Percentiles rank a stretch among this genome's conserved stretches.
Evolutionary conservation across 495 filamentous ascomycete genomes (phyloP).

Genomic region (Aspergillus cavernicola): DNA sequence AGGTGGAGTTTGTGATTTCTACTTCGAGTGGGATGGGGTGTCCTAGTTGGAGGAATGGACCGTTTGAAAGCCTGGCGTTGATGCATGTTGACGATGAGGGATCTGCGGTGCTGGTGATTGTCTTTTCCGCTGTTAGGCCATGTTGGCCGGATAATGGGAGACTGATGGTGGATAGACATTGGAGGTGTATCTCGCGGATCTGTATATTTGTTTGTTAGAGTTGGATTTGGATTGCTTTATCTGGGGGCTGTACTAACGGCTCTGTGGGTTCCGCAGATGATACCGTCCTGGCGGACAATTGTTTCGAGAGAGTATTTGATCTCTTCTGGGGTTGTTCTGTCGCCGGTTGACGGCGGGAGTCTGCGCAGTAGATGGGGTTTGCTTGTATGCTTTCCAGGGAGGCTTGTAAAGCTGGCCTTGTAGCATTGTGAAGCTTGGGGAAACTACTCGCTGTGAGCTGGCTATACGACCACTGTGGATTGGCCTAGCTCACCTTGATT

Average conservation of each 20-base stretch:
- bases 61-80: slow-evolving; percentile 1
- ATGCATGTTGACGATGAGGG: slow-evolving; percentile 3
- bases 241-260: background rate
- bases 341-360: slow-evolving; percentile 15
- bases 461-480: too few relatives aligned
- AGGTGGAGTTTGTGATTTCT: background rate
- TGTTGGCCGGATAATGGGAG: background rate
- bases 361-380: slow-evolving; percentile 10
- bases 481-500: slow-evolving; percentile 8
- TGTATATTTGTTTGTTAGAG: background rate
- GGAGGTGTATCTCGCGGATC: background rate
- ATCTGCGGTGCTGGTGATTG: background rate
- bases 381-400: background rate
- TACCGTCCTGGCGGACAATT: slow-evolving; percentile 1
- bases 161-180: background rate
- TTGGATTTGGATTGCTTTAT: too few relatives aligned
- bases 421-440: slow-evolving; percentile 11
- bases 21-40: slow-evolving; percentile 4
- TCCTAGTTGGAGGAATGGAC: slow-evolving; percentile 1
- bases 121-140: background rate
- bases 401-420: background rate
- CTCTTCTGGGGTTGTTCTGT: background rate
- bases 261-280: background rate
- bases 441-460: slow-evolving; percentile 1
- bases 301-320: slow-evolving; percentile 13